Evolutionary conservation across 208 protist species (phyloP), one percentile per base, ranked within the genome.

Genomic region (Trypanosoma theileri): DNA sequence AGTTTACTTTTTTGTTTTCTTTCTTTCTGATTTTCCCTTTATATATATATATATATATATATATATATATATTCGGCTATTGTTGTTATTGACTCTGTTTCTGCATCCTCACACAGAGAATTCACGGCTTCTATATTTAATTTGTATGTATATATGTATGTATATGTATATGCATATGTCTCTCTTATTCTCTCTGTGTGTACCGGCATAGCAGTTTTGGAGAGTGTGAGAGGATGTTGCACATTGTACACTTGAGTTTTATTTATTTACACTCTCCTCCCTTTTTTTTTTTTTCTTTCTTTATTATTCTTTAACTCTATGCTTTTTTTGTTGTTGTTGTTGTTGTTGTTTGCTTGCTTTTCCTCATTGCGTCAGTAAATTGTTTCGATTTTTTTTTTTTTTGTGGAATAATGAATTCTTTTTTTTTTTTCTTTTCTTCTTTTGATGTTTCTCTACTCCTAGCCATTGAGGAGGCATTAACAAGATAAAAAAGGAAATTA

Each of bases 101-200:
- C 28, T 6, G 28, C 28, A 35, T 35, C 28, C 1, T 66, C 1
- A 12, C 22, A 35, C 14, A 53, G 17, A 53, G 1, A 9, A n/a
- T 46, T 4, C 14, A 13, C 28, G 6, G 6, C 28, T 6, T 35
- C 28, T 6, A 35, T 6, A 35, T 35, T 35, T 35, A 35, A 35
- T 6, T n/a, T n/a, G n/a, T 19, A 44, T 44, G 14, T 60, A 60
- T 60, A 22, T 60, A 21, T 60, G 26, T 44, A 14, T 56, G 9
- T 28, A 11, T 19, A 44, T 44, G 14, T 60, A 60, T 60, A 22
- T 60, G 26, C 44, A 28, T 44, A 14, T 56, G 9, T 28, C 3
- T 26, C 52, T 56, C 52, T 40, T 22, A 35, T 35, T 35, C 28
- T 8, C 28, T 35, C 28, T 35, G 6, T 35, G 28, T 35, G 28